Evolutionary conservation across 768 basidiomycete species (phyloP).

Genomic region (Suillus sp.): DNA sequence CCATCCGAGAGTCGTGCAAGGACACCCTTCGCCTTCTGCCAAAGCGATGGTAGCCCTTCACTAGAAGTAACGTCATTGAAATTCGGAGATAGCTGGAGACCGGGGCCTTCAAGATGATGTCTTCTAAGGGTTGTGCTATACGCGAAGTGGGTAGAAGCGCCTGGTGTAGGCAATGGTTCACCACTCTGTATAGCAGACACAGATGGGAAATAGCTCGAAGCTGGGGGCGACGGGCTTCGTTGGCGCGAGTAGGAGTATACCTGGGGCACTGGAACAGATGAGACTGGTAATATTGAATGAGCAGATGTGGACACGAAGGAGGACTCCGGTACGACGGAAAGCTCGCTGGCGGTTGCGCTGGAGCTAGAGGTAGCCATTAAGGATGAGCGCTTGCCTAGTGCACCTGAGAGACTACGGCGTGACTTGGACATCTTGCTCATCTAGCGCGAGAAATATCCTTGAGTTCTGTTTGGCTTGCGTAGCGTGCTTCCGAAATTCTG

Average conservation of each 20-base stretch:
- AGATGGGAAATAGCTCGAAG: constrained; percentile 76
- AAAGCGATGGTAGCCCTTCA: constrained; percentile 44
- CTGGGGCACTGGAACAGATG: constrained; percentile 14
- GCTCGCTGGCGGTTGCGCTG: constrained; percentile 18
- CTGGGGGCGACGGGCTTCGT: constrained; percentile 65
- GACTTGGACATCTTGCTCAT: constrained; percentile 30
- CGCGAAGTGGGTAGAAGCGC: constrained; percentile 74
- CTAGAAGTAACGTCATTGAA: constrained; percentile 33
- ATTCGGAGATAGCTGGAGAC: constrained; percentile 49
- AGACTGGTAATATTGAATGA: constrained; percentile 21
- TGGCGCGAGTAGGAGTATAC: constrained; percentile 21
- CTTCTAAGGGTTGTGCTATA: constrained; percentile 80
- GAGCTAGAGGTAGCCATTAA: constrained; percentile 16
- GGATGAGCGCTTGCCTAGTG: constrained; percentile 23
- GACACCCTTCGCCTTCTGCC: constrained; percentile 44
- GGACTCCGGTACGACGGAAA: constrained; percentile 19
- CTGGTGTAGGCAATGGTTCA: constrained; percentile 61
- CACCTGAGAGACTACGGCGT: constrained; percentile 23
- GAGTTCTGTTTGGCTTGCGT: constrained; percentile 9
- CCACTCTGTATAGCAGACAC: constrained; percentile 48
- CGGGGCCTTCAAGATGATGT: constrained; percentile 54
- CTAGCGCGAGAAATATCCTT: too few relatives aligned
- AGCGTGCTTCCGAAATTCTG: neutral
- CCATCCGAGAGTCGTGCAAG: constrained; percentile 27
- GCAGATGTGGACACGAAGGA: constrained; percentile 26